Evolutionary conservation across 345 rosid genomes (phyloP), one percentile per base, ranked within the genome.

Genomic region (Citrus glauca): DNA sequence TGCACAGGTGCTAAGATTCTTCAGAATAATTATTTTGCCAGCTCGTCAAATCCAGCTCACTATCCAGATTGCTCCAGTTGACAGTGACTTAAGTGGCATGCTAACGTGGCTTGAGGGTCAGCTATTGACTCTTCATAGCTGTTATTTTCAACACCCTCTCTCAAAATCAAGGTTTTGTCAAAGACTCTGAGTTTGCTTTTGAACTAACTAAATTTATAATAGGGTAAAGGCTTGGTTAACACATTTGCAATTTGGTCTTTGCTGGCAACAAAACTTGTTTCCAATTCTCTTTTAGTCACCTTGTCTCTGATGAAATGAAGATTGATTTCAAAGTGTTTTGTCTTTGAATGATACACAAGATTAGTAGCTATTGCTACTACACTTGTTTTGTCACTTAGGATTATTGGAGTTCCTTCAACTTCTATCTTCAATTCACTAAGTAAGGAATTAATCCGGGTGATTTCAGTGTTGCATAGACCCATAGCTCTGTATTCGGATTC

Each of bases 11-110:
- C 38, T 37, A 8, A 37, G 2, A 42, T 2, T 42, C 14, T 0
- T 10, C 1, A 2, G 48, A 0, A 1, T 42, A 42, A 42, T 1
- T 0, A 10, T 42, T 42, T 42, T 30, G 32, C 32, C 32, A 30
- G 32, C 32, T 30, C 32, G 3, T 30, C 32, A 30, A 30, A 30
- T 30, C 3, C 10, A 10, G 4, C 48, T 42, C 14, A 10, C 11
- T 2, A 0, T 10, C 0, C 3, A 9, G 1, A 10, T 9, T 1
- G 3, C 4, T 40, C 2, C 45, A 40, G 1, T 0, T 9, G 0
- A 10, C 0, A 0, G 4, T 42, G 11, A 0, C 48, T 42, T 10
- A 9, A 4, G 48, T 42, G 48, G 48, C 48, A 9, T 42, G 48
- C 4, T 5, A 42, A 10, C 1, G 0, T 9, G 48, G 11, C 10